Evolutionary conservation across 2,329 filamentous ascomycete species (phyloP).

Genomic region (Lasiodiplodia hormozganensis): DNA sequence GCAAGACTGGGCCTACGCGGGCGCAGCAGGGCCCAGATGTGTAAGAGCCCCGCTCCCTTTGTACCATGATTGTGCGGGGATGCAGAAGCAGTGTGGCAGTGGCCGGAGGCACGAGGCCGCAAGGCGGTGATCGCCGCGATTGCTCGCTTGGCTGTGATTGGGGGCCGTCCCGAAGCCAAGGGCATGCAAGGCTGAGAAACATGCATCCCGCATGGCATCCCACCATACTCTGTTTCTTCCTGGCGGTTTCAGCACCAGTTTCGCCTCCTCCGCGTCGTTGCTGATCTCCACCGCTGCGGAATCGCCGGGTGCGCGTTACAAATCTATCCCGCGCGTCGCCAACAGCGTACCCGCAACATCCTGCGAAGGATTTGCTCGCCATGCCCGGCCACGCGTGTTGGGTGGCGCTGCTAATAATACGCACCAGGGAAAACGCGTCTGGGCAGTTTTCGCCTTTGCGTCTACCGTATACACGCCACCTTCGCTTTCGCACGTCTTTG

Average conservation of each 20-base stretch:
- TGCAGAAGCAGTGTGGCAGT: background rate
- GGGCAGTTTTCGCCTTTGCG: background rate
- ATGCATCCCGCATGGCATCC: background rate
- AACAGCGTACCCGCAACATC: background rate
- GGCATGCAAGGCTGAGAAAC: slow-evolving; percentile 7
- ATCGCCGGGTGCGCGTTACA: background rate
- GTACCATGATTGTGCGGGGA: slow-evolving; percentile 20
- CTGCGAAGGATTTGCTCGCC: background rate
- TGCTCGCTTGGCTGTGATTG: background rate
- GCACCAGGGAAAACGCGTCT: background rate
- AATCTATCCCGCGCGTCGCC: background rate
- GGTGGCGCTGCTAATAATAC: slow-evolving; percentile 22
- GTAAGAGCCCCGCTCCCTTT: slow-evolving; percentile 4
- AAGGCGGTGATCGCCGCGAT: slow-evolving; percentile 16
- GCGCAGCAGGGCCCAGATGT: background rate
- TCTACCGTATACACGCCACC: background rate
- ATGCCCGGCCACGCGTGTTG: slow-evolving; percentile 5
- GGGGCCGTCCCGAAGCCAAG: slow-evolving; percentile 17
- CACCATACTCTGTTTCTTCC: background rate
- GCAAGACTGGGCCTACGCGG: background rate
- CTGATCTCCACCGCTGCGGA: background rate
- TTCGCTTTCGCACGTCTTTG: background rate
- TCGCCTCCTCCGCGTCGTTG: too few species aligned
- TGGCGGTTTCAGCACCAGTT: background rate
- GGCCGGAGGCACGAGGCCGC: slow-evolving; percentile 11